These are phyloP conservation scores for Pseudomassariella vexata DNA, from an alignment of 2,329 filamentous ascomycete species.

Conservation along the genomic window DNA sequence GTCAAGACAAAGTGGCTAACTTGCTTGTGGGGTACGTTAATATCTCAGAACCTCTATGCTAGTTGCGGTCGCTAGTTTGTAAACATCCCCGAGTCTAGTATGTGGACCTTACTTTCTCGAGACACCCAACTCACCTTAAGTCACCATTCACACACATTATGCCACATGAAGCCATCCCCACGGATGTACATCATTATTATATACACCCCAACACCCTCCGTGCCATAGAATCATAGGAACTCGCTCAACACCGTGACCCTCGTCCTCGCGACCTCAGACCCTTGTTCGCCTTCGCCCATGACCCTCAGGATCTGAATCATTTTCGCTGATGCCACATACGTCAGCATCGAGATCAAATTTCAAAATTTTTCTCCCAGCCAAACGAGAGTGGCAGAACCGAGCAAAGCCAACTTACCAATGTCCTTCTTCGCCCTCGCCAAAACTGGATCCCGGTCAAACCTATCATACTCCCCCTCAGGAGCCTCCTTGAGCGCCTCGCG, in stretches of 20 bases:
- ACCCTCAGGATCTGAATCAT: slow-evolving; percentile 61
- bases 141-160: too few relatives aligned
- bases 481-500: slow-evolving; percentile 43
- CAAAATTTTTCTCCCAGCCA: too few relatives aligned
- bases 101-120: too few relatives aligned
- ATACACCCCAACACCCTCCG: slow-evolving; percentile 6
- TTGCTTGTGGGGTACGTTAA: too few relatives aligned
- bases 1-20: too few relatives aligned
- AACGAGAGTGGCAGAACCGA: slow-evolving; percentile 29
- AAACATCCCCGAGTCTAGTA: too few relatives aligned
- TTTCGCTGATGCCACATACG: slow-evolving; percentile 32
- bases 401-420: slow-evolving; percentile 61
- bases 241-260: slow-evolving; percentile 53
- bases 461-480: slow-evolving; percentile 32
- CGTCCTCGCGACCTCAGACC: slow-evolving; percentile 53
- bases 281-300: slow-evolving; percentile 50
- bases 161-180: too few relatives aligned
- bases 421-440: slow-evolving; percentile 55
- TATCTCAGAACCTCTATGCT: too few relatives aligned
- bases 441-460: slow-evolving; percentile 46
- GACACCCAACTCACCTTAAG: too few relatives aligned
- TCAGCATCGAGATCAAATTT: slow-evolving; percentile 7
- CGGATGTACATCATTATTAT: too few relatives aligned
- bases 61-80: too few relatives aligned
- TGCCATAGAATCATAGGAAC: slow-evolving; percentile 42